Percentiles rank a stretch among this genome's conserved stretches.
phyloP scores from a whole-genome alignment of 495 filamentous ascomycete genomes.

The Chaetomidium leptoderma region DNA sequence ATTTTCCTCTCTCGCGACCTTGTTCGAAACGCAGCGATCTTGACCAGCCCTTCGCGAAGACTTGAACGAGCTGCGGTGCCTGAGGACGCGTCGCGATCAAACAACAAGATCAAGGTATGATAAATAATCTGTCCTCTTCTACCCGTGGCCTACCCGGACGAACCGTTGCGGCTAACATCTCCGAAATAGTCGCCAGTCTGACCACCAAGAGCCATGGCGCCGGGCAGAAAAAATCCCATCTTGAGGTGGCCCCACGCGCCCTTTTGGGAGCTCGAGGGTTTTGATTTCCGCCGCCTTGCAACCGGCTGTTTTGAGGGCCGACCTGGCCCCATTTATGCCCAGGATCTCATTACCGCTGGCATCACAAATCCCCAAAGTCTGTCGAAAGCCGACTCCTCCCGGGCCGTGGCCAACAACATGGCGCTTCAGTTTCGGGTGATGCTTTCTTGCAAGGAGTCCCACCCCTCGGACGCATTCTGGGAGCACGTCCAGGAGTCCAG shows the following conservation, averaged over 20 bases:
- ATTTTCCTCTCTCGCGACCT: too few species aligned
- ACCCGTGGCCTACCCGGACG: too few species aligned
- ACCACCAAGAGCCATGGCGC: neutral
- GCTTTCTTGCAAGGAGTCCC: neutral
- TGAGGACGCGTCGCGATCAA: too few species aligned
- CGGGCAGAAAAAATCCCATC: neutral
- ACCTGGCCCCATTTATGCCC: neutral
- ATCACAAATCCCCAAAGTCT: neutral
- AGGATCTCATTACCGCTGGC: neutral
- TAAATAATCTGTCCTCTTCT: too few species aligned
- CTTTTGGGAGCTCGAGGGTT: constrained; percentile 12
- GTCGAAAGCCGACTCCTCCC: neutral
- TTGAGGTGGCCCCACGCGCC: neutral
- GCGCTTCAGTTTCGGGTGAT: constrained; percentile 13
- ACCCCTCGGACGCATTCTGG: neutral
- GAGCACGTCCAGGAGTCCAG: neutral
- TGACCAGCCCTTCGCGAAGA: too few species aligned
- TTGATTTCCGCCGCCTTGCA: neutral
- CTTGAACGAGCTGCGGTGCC: too few species aligned
- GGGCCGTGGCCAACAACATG: constrained; percentile 1
- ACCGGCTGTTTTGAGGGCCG: neutral
- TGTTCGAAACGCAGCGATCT: too few species aligned
- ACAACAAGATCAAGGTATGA: too few species aligned
- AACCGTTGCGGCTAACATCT: too few species aligned
- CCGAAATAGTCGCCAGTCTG: too few species aligned